phyloP scores from a whole-genome alignment of 257 asterid species.

The Gynochthodes officinalis region DNA sequence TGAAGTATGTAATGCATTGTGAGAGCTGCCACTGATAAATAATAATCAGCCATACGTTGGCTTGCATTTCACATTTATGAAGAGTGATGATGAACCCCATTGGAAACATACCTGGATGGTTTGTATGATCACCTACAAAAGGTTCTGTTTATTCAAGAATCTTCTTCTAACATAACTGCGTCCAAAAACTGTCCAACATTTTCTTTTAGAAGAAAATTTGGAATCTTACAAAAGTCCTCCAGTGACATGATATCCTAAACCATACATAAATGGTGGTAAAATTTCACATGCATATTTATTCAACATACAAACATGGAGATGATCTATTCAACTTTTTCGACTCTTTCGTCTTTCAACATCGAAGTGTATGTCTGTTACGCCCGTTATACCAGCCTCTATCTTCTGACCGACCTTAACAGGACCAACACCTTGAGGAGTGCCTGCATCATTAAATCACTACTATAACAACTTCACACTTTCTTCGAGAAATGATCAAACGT shows the following conservation, averaged over 20 bases:
- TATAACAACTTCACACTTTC: background rate
- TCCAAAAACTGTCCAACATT: background rate
- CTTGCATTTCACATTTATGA: background rate
- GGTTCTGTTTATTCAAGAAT: background rate
- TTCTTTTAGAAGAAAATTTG: background rate
- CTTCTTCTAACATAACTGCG: background rate
- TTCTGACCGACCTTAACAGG: constrained; percentile 83
- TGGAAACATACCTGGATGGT: background rate
- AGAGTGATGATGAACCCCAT: background rate
- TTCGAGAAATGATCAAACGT: background rate
- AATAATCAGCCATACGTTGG: background rate
- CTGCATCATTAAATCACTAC: constrained; percentile 35
- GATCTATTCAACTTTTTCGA: constrained; percentile 17
- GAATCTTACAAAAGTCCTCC: background rate
- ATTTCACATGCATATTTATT: background rate
- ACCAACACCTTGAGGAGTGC: constrained; percentile 92
- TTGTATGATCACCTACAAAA: too few species aligned
- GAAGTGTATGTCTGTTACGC: constrained; percentile 64
- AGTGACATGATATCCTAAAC: background rate
- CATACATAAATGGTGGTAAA: background rate
- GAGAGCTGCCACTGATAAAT: too few species aligned
- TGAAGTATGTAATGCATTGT: too few species aligned
- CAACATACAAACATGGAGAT: too few species aligned
- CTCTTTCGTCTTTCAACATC: constrained; percentile 59
- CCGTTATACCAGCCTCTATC: constrained; percentile 91